Percentiles rank a stretch among this genome's conserved stretches.
These are phyloP conservation scores for Hypoxylon sp. DNA, from an alignment of 2,329 filamentous ascomycete genomes.

Conservation along the genomic window DNA sequence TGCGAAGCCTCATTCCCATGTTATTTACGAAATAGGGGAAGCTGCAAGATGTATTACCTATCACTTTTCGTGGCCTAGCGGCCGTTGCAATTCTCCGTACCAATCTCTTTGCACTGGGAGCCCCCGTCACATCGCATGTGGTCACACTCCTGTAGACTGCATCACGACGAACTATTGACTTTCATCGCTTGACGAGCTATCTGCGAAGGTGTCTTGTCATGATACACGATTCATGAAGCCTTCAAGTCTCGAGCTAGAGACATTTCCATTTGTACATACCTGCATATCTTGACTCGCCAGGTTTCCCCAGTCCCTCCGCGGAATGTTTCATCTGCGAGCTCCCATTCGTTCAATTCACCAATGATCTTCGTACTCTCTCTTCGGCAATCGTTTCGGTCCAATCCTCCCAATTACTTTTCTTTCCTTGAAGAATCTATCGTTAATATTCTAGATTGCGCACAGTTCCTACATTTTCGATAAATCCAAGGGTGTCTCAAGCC, in stretches of 20 bases:
- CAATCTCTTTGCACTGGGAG: constrained; percentile 14
- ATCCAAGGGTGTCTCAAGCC: constrained; percentile 31
- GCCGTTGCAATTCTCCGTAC: constrained; percentile 28
- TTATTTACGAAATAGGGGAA: constrained; percentile 37
- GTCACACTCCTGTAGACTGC: constrained; percentile 20
- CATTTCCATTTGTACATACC: constrained; percentile 32
- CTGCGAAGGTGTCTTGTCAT: constrained; percentile 19
- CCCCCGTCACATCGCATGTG: constrained; percentile 33
- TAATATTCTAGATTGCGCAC: constrained; percentile 35
- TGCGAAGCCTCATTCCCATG: constrained; percentile 36
- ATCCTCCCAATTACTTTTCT: constrained; percentile 26
- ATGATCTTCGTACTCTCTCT: constrained; percentile 42
- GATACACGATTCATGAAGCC: constrained; percentile 36
- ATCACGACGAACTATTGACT: constrained; percentile 11
- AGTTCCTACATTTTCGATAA: constrained; percentile 32
- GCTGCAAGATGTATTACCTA: constrained; percentile 20
- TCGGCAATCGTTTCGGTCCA: constrained; percentile 36
- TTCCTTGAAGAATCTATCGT: constrained; percentile 34
- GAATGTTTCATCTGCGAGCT: constrained; percentile 44
- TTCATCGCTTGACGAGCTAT: constrained; percentile 18
- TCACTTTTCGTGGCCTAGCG: constrained; percentile 23
- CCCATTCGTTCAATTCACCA: constrained; percentile 37
- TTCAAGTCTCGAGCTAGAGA: constrained; percentile 30
- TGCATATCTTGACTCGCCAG: constrained; percentile 26
- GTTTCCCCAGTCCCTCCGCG: constrained; percentile 38